Percentiles rank a stretch among this genome's conserved stretches.
These are phyloP conservation scores for Maudiozyma barnettii DNA, from an alignment of 805 yeast species.

Conservation along the genomic window DNA sequence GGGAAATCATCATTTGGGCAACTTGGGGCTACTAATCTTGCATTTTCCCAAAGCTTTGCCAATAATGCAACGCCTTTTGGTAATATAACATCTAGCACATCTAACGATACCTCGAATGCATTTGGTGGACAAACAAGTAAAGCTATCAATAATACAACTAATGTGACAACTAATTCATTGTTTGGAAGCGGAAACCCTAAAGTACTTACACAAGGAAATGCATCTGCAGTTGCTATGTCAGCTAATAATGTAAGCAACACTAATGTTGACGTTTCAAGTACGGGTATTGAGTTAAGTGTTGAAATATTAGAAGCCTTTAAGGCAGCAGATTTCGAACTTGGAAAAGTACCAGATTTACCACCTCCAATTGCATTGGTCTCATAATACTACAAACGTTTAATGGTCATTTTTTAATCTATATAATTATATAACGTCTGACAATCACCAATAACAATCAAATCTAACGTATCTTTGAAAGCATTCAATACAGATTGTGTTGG, in stretches of 20 bases:
- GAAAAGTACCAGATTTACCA: conserved; percentile 60
- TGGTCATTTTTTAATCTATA: conserved; percentile 1
- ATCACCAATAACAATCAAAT: conserved; percentile 53
- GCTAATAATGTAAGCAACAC: neutral
- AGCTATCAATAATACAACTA: neutral
- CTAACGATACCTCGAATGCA: neutral
- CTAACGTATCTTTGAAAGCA: conserved; percentile 40
- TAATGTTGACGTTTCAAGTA: neutral
- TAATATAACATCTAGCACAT: neutral
- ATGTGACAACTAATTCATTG: conserved; percentile 4
- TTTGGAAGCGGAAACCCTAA: neutral
- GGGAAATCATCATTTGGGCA: neutral
- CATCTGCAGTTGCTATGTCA: neutral
- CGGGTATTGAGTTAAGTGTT: conserved; percentile 32
- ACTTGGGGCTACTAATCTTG: neutral
- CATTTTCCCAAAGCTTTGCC: too few relatives aligned
- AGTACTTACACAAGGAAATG: neutral
- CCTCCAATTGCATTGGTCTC: conserved; percentile 45
- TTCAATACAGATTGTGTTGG: conserved; percentile 43
- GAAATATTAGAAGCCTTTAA: conserved; percentile 40
- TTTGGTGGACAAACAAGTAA: neutral
- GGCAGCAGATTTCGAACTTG: conserved; percentile 41
- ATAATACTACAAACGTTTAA: neutral
- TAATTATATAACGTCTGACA: conserved; percentile 45
- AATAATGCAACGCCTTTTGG: neutral